Evolutionary conservation across 768 basidiomycete genomes (phyloP).

Genomic region (Suillus sp.): DNA sequence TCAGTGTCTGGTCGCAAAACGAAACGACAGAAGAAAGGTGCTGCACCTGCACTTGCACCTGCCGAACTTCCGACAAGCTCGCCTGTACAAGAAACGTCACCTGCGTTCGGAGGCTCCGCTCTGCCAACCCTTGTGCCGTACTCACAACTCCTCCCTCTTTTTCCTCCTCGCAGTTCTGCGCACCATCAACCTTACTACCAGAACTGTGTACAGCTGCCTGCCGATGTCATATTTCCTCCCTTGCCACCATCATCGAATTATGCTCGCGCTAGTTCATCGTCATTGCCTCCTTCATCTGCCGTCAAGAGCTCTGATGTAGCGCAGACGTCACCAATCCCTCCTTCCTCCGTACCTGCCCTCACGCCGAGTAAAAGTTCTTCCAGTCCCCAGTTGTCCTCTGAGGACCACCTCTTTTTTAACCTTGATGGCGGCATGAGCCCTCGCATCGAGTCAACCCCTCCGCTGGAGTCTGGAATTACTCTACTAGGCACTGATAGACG

Average conservation of each 20-base stretch:
- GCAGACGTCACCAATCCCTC: conserved; percentile 33
- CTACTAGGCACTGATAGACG: conserved; percentile 14
- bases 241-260: conserved; percentile 55
- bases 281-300: conserved; percentile 28
- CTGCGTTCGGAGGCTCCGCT: conserved; percentile 20
- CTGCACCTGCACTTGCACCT: conserved; percentile 15
- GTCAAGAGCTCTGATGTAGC: conserved; percentile 25
- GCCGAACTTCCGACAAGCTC: conserved; percentile 19
- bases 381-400: conserved; percentile 51
- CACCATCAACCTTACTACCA: conserved; percentile 80
- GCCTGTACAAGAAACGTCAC: conserved; percentile 19
- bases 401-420: conserved; percentile 24
- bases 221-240: conserved; percentile 75
- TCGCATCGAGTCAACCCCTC: conserved; percentile 22
- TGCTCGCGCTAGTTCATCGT: conserved; percentile 29
- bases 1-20: conserved; percentile 41
- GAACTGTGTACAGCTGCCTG: conserved; percentile 53
- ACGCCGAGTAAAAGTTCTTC: conserved; percentile 66
- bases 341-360: conserved; percentile 57
- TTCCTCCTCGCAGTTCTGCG: conserved; percentile 56
- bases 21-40: conserved; percentile 48
- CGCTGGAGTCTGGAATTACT: conserved; percentile 16
- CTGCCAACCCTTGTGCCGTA: conserved; percentile 26
- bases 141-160: conserved; percentile 39
- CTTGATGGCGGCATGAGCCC: conserved; percentile 13